phyloP scores from a whole-genome alignment of 495 filamentous ascomycete genomes.

The Emericellopsis terricola region DNA sequence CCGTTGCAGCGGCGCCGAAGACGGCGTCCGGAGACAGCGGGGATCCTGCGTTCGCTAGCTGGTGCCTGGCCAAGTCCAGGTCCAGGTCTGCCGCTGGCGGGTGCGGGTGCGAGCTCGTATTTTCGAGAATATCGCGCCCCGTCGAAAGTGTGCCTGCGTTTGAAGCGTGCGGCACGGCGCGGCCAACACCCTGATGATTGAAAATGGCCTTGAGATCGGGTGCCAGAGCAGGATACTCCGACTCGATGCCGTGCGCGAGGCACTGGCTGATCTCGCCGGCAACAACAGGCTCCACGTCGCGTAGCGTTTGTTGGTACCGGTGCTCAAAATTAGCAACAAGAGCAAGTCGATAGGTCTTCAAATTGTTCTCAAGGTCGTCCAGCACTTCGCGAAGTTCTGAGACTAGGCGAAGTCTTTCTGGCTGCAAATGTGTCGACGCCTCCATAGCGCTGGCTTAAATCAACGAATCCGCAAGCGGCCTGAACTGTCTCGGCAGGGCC shows the following conservation, averaged over 20 bases:
- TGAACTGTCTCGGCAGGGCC: constrained; percentile 1
- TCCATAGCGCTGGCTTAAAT: constrained; percentile 17
- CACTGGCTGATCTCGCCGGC: constrained; percentile 3
- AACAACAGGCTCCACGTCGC: constrained; percentile 23
- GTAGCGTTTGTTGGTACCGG: constrained; percentile 26
- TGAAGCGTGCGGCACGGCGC: too few species aligned
- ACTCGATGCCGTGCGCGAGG: neutral
- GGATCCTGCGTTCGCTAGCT: too few species aligned
- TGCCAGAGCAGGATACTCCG: constrained; percentile 17
- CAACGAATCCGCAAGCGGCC: neutral
- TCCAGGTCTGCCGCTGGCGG: too few species aligned
- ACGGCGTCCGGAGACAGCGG: constrained; percentile 12
- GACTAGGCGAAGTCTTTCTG: constrained; percentile 28
- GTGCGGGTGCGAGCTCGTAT: too few species aligned
- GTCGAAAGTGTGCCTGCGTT: too few species aligned
- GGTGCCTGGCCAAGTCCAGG: too few species aligned
- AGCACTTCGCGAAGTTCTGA: constrained; percentile 32
- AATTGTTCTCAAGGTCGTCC: constrained; percentile 27
- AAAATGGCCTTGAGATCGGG: constrained; percentile 6
- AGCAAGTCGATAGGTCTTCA: constrained; percentile 28
- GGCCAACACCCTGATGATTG: neutral
- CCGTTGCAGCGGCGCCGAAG: constrained; percentile 16
- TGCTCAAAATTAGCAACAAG: constrained; percentile 29
- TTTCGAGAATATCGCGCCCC: too few species aligned
- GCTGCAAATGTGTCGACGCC: too few species aligned